Base-by-base conservation (phyloP, 2,329 filamentous ascomycete species). In the Emergomyces africanus region DNA sequence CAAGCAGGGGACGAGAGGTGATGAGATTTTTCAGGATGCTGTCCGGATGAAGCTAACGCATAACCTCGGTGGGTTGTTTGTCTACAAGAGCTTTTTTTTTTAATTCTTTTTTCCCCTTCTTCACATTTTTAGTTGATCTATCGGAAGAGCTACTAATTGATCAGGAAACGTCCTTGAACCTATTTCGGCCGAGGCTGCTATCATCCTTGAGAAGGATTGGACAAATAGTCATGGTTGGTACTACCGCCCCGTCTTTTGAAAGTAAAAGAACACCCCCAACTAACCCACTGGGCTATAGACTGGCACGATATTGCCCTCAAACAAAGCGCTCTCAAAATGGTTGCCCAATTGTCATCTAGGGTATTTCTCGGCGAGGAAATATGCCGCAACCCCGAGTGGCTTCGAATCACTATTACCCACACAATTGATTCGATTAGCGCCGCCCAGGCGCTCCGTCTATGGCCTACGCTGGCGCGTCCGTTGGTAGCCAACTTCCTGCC, bases 11-110 rank as follows among this genome's bases (percentile, higher is more conserved):
- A 54, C 60, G 0, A 48, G n/a, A 9, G 30, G 28, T 0, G 60
- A 65, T 3, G 30, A 64, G 2, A 61, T 67, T 12, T 53, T 67
- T 14, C 59, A 60, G 28, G 62, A 67, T 55, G 61, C 63, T 8
- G 58, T 69, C 2, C 59, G 63, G 9, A 66, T 61, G 42, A 66
- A 66, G n/a, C 39, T 68, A 56, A 68, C 67, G 0, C 66, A 64
- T 20, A 59, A 46, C 1, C 57, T 67, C 5, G 64, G 67, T 69
- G 58, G 30, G 60, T 59, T 2, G 15, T 15, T 35, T 35, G 51
- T 39, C 10, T 54, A 37, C 35, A 25, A 23, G 20, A 3, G 3
- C 20, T 1, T 14, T 8, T 18, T n/a, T n/a, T n/a, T n/a, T n/a
- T n/a, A n/a, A n/a, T n/a, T n/a, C n/a, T n/a, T n/a, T n/a, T n/a